These are phyloP conservation scores for Schizosaccharomyces versatilis DNA, from an alignment of 1,139 yeast genomes.

Conservation along the genomic window DNA sequence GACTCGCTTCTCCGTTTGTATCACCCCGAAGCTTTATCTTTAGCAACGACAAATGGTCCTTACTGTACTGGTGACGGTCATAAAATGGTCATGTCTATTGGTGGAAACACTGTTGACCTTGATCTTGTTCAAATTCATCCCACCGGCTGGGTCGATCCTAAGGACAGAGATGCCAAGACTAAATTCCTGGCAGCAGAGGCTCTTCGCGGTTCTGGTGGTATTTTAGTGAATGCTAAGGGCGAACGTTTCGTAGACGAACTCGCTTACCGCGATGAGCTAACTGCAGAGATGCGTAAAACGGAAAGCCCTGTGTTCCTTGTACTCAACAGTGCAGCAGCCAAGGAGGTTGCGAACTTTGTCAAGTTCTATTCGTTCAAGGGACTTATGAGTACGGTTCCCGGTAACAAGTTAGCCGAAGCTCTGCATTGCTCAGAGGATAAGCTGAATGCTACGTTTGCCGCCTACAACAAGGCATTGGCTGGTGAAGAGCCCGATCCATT, in stretches of 20 bases:
- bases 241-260: constrained; percentile 52
- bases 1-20: constrained; percentile 30
- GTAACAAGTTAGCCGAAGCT: constrained; percentile 28
- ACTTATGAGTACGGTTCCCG: constrained; percentile 30
- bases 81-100: constrained; percentile 30
- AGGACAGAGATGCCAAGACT: constrained; percentile 31
- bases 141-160: constrained; percentile 52
- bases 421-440: constrained; percentile 21
- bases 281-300: constrained; percentile 35
- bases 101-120: constrained; percentile 48
- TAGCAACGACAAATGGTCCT: constrained; percentile 53
- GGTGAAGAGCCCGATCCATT: constrained; percentile 26
- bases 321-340: constrained; percentile 26
- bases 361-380: constrained; percentile 39
- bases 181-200: constrained; percentile 63
- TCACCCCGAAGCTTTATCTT: constrained; percentile 38
- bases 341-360: constrained; percentile 25
- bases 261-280: constrained; percentile 46
- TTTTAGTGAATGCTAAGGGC: constrained; percentile 39
- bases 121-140: constrained; percentile 69
- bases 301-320: constrained; percentile 33
- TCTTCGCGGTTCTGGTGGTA: constrained; percentile 55
- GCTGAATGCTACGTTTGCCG: constrained; percentile 23
- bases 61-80: constrained; percentile 69
- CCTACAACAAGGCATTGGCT: constrained; percentile 28